Evolutionary conservation across 768 basidiomycete species (phyloP), one percentile per base, ranked within the genome.

Genomic region (Mycena rosella): DNA sequence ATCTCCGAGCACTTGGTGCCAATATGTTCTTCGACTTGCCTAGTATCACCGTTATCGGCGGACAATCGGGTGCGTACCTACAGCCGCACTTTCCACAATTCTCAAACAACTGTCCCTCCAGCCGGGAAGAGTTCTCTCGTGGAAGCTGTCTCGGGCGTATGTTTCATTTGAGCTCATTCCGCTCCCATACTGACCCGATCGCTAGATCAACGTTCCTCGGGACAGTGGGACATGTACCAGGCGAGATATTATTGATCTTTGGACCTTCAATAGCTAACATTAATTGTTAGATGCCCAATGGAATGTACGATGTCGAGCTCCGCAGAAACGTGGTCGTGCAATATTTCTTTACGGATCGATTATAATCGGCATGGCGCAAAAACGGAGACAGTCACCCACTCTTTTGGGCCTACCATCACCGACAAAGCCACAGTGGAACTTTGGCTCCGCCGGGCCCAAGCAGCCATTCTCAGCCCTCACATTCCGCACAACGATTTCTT

Each of bases 81-180:
- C 26, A 13, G 22, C 4, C 55, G 47, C 32, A 9, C 30, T 34
- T 47, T 27, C 3, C 29, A n/a, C 22, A 15, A 13, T 26, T 15
- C 15, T 63, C 26, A n/a, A n/a, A n/a, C n/a, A n/a, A n/a, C n/a
- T n/a, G n/a, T n/a, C n/a, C n/a, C 52, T 34, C 54, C 36, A 88
- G 88, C 87, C 5, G 88, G 88, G 4, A 89, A 89, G 68, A 89
- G 88, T 64, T 89, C 87, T 0, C 73, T 89, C 0, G 86, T 89
- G 0, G 88, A 89, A 59, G 87, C 85, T 0, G 85, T 88, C 0
- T 87, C 81, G 17, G 86, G 87, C 9, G 88, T 89, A 69, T 26
- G 85, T 47, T 24, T 24, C 17, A 60, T 55, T 29, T 45, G 30
- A n/a, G 27, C 59, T 47, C 13, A 22, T 11, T 45, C n/a, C 15